Base-by-base conservation (phyloP, 495 filamentous ascomycete species). In the Xylaria cubensis region DNA sequence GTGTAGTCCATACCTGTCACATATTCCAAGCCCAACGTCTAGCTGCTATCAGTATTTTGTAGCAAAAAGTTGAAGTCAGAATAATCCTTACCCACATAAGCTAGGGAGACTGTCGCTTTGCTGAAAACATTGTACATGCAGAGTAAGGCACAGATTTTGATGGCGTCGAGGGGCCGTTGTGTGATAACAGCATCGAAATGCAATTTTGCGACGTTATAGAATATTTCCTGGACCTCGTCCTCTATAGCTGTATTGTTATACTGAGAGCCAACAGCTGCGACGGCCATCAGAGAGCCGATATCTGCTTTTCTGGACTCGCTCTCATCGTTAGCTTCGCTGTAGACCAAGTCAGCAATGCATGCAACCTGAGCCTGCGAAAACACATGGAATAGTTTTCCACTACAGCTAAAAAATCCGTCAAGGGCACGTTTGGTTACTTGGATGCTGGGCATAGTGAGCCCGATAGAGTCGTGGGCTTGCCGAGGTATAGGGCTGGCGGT, bases 101-200 rank as follows among this genome's bases (percentile, higher is more conserved):
- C 39, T 10, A 46, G 21, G 15, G 62, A 64, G n/a, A 32, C 39
- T 17, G 39, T 44, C 29, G 62, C 21, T 48, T 64, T 64, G 39
- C 39, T 12, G 12, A 64, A 29, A 26, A 48, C 21, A 21, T 64
- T 64, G 26, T 64, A 64, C 39, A 64, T 29, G n/a, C 62, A 48
- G 39, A 64, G 41, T n/a, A 64, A 21, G 21, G 62, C 29, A 64
- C 62, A 48, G 39, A 64, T 41, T 15, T 64, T 48, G 8, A 64
- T 46, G 15, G 39, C 21, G n/a, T 64, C 62, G 10, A 64, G 62
- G 17, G 62, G 41, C 8, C 62, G n/a, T 21, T 26, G 10, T 32
- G 39, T 32, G 8, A 64, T 46, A 19, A 32, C 39, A 29, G 10
- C 41, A 8, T 64, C 62, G 0, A 64, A 46, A 41, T 29, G 32